A percentile compares a stretch with the other conserved stretches of the same genome.
Evolutionary conservation across 2,329 filamentous ascomycete species (phyloP).

Genomic region (Neonectria punicea): DNA sequence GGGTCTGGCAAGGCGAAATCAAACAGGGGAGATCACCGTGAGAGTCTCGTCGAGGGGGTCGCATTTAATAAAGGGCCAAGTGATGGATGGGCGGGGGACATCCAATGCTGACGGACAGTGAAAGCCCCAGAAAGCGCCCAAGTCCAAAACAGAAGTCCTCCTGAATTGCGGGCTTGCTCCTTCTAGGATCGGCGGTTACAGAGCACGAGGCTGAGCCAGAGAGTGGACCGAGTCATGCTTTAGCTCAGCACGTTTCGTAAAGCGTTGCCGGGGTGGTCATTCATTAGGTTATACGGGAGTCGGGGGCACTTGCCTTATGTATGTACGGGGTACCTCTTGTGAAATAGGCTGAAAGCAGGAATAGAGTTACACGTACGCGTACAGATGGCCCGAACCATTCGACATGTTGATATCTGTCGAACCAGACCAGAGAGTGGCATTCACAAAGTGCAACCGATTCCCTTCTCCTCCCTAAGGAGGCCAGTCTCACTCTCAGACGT

Average conservation of each 20-base stretch:
- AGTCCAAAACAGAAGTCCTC: slow-evolving; percentile 8
- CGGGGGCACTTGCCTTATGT: background rate
- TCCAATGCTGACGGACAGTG: background rate
- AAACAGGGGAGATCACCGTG: background rate
- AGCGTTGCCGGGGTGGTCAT: slow-evolving; percentile 3
- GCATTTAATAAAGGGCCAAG: background rate
- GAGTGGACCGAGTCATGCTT: slow-evolving; percentile 20
- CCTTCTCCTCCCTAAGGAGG: background rate
- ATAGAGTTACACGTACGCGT: background rate
- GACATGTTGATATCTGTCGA: background rate
- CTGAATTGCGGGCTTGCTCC: slow-evolving; percentile 13
- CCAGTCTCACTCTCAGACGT: background rate
- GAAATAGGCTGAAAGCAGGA: background rate
- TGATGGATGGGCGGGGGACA: background rate
- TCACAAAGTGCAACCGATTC: background rate
- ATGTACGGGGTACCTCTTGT: slow-evolving; percentile 2
- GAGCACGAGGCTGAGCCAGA: slow-evolving; percentile 19
- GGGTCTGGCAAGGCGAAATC: background rate
- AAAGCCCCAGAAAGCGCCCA: background rate
- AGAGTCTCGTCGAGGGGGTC: background rate
- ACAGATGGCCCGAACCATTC: background rate
- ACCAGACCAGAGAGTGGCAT: background rate
- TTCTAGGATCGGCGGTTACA: slow-evolving; percentile 15
- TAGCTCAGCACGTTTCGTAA: slow-evolving; percentile 23
- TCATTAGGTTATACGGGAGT: background rate